Evolutionary conservation across 1,284 basidiomycete genomes (phyloP).

Genomic region (Phylloboletellus chloephorus): DNA sequence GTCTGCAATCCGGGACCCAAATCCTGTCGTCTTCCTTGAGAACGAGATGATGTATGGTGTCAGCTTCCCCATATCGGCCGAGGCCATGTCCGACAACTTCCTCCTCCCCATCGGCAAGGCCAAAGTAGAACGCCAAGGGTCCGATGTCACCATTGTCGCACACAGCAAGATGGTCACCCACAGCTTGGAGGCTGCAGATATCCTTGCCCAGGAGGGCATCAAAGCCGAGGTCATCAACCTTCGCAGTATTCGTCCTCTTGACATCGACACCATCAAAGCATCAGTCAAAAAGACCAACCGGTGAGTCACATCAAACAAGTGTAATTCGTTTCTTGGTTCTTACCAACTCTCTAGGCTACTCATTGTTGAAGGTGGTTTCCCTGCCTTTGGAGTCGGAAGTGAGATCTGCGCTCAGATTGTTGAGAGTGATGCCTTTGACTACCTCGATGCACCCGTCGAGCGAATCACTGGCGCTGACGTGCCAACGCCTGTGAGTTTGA

Average conservation of each 20-base stretch:
- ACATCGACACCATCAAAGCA: slow-evolving; percentile 93
- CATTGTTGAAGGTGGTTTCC: slow-evolving; percentile 98
- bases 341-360: slow-evolving; percentile 55
- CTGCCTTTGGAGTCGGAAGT: slow-evolving; percentile 94
- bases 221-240: slow-evolving; percentile 99
- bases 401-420: slow-evolving; percentile 97
- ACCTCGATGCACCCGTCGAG: slow-evolving; percentile 96
- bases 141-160: slow-evolving; percentile 92
- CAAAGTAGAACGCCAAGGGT: slow-evolving; percentile 91
- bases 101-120: slow-evolving; percentile 95
- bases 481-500: slow-evolving; percentile 87
- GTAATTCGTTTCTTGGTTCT: slow-evolving; percentile 6
- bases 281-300: slow-evolving; percentile 99
- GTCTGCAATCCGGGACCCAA: slow-evolving; percentile 97
- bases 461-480: slow-evolving; percentile 96
- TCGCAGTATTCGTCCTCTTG: slow-evolving; percentile 89
- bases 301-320: slow-evolving; percentile 33
- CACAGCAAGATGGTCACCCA: slow-evolving; percentile 97
- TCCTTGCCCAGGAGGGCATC: slow-evolving; percentile 92
- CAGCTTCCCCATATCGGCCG: slow-evolving; percentile 91
- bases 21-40: slow-evolving; percentile 97
- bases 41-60: slow-evolving; percentile 99
- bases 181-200: slow-evolving; percentile 88
- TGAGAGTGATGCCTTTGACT: slow-evolving; percentile 95
- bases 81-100: slow-evolving; percentile 95